These are phyloP conservation scores for Auriculariales sp. DNA, from an alignment of 768 basidiomycete species.

Conservation along the genomic window DNA sequence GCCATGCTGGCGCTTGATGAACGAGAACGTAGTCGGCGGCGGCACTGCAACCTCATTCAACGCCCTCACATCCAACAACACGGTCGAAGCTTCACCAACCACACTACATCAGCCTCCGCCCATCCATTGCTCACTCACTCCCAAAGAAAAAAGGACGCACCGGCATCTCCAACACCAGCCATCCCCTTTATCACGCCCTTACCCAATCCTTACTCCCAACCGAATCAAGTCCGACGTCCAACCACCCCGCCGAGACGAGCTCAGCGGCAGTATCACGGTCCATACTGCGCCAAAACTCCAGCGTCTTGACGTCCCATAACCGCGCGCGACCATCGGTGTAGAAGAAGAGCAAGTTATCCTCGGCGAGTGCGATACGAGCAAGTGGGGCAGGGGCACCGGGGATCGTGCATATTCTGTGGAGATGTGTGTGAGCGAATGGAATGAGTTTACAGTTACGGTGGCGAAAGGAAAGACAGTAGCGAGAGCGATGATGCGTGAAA, in stretches of 20 bases:
- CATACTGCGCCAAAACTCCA: conserved; percentile 80
- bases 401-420: conserved; percentile 54
- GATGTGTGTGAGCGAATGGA: neutral
- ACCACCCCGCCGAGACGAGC: conserved; percentile 62
- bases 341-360: conserved; percentile 55
- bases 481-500: no score
- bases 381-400: conserved; percentile 70
- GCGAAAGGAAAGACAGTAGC: no score
- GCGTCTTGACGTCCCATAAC: conserved; percentile 73
- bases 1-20: conserved; percentile 4
- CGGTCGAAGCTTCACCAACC: conserved; percentile 13
- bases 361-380: conserved; percentile 43
- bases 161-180: conserved; percentile 5
- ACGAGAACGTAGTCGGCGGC: conserved; percentile 5
- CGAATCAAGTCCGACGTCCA: conserved; percentile 36
- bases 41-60: neutral
- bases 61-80: conserved; percentile 14
- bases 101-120: neutral
- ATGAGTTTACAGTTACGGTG: no score
- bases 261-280: conserved; percentile 61
- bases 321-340: conserved; percentile 68
- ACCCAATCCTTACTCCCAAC: neutral
- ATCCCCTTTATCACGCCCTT: neutral
- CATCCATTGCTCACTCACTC: neutral
- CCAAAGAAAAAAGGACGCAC: neutral